Evolutionary conservation across 169 alveolate species (phyloP).

Genomic region (Miamiensis avidus): DNA sequence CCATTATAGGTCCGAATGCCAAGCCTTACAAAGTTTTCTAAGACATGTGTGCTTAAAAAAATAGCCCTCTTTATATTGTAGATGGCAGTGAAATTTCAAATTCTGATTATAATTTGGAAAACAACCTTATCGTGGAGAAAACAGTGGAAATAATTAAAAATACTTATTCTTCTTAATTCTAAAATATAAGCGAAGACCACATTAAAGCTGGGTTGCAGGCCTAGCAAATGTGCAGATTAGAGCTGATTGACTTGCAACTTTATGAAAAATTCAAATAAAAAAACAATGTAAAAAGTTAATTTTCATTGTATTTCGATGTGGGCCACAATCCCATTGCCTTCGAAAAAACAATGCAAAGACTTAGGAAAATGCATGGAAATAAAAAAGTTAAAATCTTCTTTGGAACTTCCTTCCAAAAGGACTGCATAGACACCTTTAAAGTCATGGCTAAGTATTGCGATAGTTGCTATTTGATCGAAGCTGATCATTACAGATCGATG

Average conservation of each 20-base stretch:
- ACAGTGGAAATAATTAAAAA: constrained; percentile 39
- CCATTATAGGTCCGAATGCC: constrained; percentile 86
- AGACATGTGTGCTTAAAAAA: constrained; percentile 44
- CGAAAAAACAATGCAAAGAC: constrained; percentile 65
- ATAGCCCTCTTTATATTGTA: constrained; percentile 31
- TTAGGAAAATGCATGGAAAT: constrained; percentile 25
- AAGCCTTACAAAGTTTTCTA: constrained; percentile 56
- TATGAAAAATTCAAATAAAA: too few species aligned
- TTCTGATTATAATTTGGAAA: constrained; percentile 67
- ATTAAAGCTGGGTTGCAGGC: constrained; percentile 54
- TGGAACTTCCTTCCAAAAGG: constrained; percentile 53
- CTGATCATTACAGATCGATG: constrained; percentile 35
- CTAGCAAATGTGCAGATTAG: constrained; percentile 69
- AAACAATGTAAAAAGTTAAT: neutral
- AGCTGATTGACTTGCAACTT: constrained; percentile 19
- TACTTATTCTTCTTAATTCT: constrained; percentile 28
- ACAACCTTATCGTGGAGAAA: constrained; percentile 54
- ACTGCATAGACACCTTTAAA: constrained; percentile 11
- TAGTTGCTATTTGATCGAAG: constrained; percentile 32
- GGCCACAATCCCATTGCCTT: constrained; percentile 89
- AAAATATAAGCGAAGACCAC: constrained; percentile 11
- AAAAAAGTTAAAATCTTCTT: constrained; percentile 25
- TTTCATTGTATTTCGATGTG: constrained; percentile 73
- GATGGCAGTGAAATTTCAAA: constrained; percentile 40
- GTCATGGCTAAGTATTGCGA: constrained; percentile 1